Evolutionary conservation across 1,139 yeast species (phyloP).

Genomic region (Saccharomycopsis phalli): DNA sequence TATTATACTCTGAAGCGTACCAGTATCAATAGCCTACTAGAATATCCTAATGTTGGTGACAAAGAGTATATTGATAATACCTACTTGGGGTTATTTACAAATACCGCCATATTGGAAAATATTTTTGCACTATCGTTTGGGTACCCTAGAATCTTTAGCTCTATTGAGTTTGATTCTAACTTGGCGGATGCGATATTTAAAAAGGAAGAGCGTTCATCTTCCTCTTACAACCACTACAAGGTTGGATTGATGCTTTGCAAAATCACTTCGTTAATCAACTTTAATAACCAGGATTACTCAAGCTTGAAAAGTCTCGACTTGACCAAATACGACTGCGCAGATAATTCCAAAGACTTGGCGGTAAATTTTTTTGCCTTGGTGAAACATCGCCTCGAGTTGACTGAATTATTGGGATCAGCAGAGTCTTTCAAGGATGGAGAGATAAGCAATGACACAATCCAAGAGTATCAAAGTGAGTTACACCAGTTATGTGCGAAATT

Average conservation of each 20-base stretch:
- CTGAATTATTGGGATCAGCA: slow-evolving; percentile 5
- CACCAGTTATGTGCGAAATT: slow-evolving; percentile 5
- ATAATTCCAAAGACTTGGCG: slow-evolving; percentile 12
- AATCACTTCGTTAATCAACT: slow-evolving; percentile 11
- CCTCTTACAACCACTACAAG: slow-evolving; percentile 23
- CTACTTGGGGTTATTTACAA: slow-evolving; percentile 42
- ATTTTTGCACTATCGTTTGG: slow-evolving; percentile 53
- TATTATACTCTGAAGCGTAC: not conserved
- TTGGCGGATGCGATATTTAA: slow-evolving; percentile 21
- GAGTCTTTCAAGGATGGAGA: not conserved
- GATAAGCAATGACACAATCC: slow-evolving; percentile 2
- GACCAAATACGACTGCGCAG: not conserved
- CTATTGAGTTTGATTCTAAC: slow-evolving; percentile 22
- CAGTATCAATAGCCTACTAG: slow-evolving; percentile 12
- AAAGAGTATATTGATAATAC: slow-evolving; percentile 34
- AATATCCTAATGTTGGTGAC: slow-evolving; percentile 21
- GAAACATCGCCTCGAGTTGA: slow-evolving; percentile 5
- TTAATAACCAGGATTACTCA: slow-evolving; percentile 32
- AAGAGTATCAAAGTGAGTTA: slow-evolving; percentile 8
- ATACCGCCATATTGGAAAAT: slow-evolving; percentile 44
- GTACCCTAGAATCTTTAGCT: slow-evolving; percentile 34
- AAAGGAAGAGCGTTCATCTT: slow-evolving; percentile 15
- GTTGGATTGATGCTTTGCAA: slow-evolving; percentile 23
- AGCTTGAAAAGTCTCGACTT: slow-evolving; percentile 29
- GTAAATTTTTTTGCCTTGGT: slow-evolving; percentile 7